Evolutionary conservation across 768 basidiomycete species (phyloP), one percentile per base, ranked within the genome.

Genomic region (Russula ochroleuca): DNA sequence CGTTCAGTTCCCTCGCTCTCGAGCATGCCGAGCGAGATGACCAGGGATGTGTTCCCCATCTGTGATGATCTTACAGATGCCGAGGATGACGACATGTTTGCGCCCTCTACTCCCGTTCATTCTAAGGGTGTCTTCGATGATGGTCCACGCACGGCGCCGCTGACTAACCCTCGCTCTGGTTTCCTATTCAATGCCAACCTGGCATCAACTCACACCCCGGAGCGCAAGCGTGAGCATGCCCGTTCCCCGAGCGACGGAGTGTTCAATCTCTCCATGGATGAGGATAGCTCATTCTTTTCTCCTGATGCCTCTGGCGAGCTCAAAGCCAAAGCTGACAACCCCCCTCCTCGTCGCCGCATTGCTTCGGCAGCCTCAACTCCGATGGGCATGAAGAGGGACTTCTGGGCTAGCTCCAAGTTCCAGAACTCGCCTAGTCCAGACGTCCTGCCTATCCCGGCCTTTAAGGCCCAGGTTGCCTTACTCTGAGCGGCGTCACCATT

Each of bases 401-500:
- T 83, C 71, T 92, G 88, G 73, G 89, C 90, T 68, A 90, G 88
- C 70, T 90, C 88, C 37, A 78, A 80, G 70, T 92, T 90, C 83
- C 90, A 91, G 80, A 92, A 90, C 78, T 90, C 88, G 63, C 90
- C 90, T 17, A 90, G 86, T 70, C 90, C 90, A 57, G 90, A 91
- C 65, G 88, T 88, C 71, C 76, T 92, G 53, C 90, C 90, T 51
- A 82, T 84, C 64, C 88, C 87, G 60, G 76, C 80, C 67, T 85
- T 87, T 71, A 72, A 72, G 73, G 61, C 69, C 62, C 64, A 64
- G 69, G 72, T 57, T 68, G 60, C 61, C 33, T 47, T 50, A 13
- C 10, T 15, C 45, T 59, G 70, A 70, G 69, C 49, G 51, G 45
- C 47, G 23, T 21, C 23, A 35, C 55, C 23, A 4, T 40, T n/a